Evolutionary conservation across 371 early-diverging fungal genomes (phyloP), one percentile per base, ranked within the genome.

Genomic region (Coemansia sp.): DNA sequence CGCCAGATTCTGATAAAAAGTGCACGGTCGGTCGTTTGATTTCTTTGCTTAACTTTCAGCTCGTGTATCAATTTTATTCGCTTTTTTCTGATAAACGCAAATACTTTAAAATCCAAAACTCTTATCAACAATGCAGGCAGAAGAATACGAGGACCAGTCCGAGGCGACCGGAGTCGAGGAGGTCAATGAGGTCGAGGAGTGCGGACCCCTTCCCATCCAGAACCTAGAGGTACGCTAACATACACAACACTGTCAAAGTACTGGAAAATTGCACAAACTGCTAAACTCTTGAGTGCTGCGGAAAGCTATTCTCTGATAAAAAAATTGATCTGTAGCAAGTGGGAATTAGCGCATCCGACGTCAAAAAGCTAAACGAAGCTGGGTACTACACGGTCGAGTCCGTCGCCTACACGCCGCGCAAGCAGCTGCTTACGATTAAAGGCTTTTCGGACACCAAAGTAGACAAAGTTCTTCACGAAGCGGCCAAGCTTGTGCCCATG

Each of bases 391-490:
- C 99, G 1, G 92, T 99, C 7, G 99, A 99, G 79, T 74, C 97
- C 1, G 83, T 99, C 64, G 99, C 98, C 7, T 99, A 87, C 83
- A 97, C 99, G 2, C 98, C 99, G 2, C 93, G 94, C 73, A 98
- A 98, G 81, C 80, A 84, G 50, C 82, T 99, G 16, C 78, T 98
- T 11, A 80, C 84, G 13, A 93, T 99, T 75, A 99, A 99, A 81
- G 99, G 99, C 55, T 93, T 99, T 71, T 94, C 97, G 1, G 99
- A 99, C 80, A 88, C 91, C 34, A 99, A 99, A 77, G 99, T 95
- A 7, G 99, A 99, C 72, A 97, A 98, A 76, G 85, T 99, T n/a
- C 75, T 99, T 22, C 82, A 87, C 31, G 99, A 99, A 87, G 99
- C 99, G 29, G 82, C 90, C 10, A 97, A 94, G 78, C 77, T 97